Evolutionary conservation across 371 early-diverging fungal genomes (phyloP), one percentile per base, ranked within the genome.

Genomic region (Mortierella sp.): DNA sequence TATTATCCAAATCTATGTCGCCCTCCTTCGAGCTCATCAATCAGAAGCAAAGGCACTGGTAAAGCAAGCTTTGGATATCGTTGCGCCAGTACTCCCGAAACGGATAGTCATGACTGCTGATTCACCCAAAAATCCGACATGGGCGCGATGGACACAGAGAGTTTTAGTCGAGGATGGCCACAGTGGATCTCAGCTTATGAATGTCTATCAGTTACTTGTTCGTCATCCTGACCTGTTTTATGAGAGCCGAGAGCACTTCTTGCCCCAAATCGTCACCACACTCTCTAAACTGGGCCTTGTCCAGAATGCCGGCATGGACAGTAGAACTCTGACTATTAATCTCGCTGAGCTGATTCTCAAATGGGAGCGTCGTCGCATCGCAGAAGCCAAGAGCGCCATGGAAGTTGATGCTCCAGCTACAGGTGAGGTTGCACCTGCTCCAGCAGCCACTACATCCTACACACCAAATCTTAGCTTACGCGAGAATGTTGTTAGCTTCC

Each of bases 131-230:
- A 86, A 93, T 3, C 96, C 97, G 0, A 87, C 94, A 1, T 99
- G 96, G 96, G 94, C 93, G 5, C 90, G 94, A 43, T 92, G 94
- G 89, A 95, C 94, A 0, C 92, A 95, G 43, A 93, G 93, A 47
- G 91, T 96, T 13, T 87, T 98, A 5, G 89, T 96, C 0, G 98
- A 98, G 72, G 97, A 98, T 68, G 93, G 94, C 2, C 94, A 97
- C 67, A 93, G 92, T 67, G 87, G 95, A 32, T 87, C 96, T 2
- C 96, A 97, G 75, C 86, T 97, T 64, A 89, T 96, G 31, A 92
- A 94, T 62, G 91, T 98, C 0, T 98, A 94, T 76, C 97, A 96
- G 79, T 72, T 97, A 6, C 85, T 99, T n/a, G 92, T 96, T 0
- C 91, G 95, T 4, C 96, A 98, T 49, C 87, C 95, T 0, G 94